phyloP scores from a whole-genome alignment of 805 yeast species.

The Saccharomycopsis sp. region DNA sequence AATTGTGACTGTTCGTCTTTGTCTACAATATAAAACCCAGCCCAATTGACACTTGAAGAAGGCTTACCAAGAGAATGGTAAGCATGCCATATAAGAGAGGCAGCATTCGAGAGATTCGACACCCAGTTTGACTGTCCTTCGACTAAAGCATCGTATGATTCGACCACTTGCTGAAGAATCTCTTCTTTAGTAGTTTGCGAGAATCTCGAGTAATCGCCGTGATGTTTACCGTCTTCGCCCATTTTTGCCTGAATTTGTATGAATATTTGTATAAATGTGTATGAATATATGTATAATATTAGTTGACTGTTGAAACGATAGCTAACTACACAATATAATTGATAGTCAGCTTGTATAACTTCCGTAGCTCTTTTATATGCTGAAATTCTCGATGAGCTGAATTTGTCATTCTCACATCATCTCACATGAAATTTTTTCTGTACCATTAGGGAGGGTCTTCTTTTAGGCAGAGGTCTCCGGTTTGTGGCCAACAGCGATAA shows the following conservation, averaged over 20 bases:
- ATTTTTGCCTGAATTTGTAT: constrained; percentile 8
- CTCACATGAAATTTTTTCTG: background rate
- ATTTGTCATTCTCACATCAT: background rate
- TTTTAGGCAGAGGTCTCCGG: too few relatives aligned
- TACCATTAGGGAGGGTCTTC: background rate
- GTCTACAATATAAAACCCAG: constrained; percentile 75
- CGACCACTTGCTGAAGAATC: constrained; percentile 49
- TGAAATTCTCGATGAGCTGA: background rate
- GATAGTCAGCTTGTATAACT: too few relatives aligned
- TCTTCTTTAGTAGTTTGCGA: constrained; percentile 38
- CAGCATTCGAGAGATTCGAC: constrained; percentile 77
- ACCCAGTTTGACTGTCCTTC: constrained; percentile 75
- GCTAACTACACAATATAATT: background rate
- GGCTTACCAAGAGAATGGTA: constrained; percentile 52
- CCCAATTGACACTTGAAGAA: constrained; percentile 64
- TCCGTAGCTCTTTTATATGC: too few relatives aligned
- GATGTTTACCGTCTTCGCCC: constrained; percentile 36
- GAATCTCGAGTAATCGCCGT: constrained; percentile 71
- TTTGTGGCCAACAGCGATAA: too few relatives aligned
- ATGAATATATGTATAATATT: too few relatives aligned
- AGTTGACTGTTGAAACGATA: too few relatives aligned
- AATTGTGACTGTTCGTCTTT: constrained; percentile 35
- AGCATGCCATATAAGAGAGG: constrained; percentile 85
- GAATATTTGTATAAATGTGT: background rate
- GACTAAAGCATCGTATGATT: constrained; percentile 59